phyloP scores from a whole-genome alignment of 2,329 filamentous ascomycete species.

The Alternaria arborescens region DNA sequence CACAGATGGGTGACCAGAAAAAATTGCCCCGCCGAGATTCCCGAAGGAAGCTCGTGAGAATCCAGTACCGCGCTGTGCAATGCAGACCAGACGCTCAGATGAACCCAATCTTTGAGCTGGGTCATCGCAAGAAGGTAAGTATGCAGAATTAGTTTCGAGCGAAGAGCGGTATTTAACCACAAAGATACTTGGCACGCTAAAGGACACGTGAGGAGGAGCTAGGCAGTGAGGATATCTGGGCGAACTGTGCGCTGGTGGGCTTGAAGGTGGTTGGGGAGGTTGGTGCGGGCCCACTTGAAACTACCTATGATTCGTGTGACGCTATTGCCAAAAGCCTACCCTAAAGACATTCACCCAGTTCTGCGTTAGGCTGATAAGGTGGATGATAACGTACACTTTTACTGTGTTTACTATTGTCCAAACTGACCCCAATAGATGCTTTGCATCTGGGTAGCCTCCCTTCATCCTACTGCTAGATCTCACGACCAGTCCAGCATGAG shows the following conservation, averaged over 20 bases:
- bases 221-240: background rate
- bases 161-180: background rate
- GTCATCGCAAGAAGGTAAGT: slow-evolving; percentile 47
- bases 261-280: background rate
- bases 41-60: slow-evolving; percentile 46
- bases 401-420: no score
- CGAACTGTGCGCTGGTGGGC: background rate
- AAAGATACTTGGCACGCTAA: background rate
- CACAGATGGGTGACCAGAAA: slow-evolving; percentile 30
- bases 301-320: no score
- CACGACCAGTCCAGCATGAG: no score
- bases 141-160: slow-evolving; percentile 1
- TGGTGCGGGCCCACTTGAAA: background rate
- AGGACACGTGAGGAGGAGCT: background rate
- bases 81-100: slow-evolving; percentile 45
- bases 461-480: no score
- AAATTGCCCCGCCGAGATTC: slow-evolving; percentile 46
- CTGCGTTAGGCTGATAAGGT: background rate
- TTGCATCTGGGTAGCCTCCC: no score
- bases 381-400: no score
- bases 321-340: no score
- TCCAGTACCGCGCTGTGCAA: slow-evolving; percentile 50
- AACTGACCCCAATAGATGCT: no score
- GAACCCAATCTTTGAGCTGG: slow-evolving; percentile 42
- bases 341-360: background rate